Base-by-base conservation (phyloP, 192 early-diverging fungal species). In the Entrophospora sp. region DNA sequence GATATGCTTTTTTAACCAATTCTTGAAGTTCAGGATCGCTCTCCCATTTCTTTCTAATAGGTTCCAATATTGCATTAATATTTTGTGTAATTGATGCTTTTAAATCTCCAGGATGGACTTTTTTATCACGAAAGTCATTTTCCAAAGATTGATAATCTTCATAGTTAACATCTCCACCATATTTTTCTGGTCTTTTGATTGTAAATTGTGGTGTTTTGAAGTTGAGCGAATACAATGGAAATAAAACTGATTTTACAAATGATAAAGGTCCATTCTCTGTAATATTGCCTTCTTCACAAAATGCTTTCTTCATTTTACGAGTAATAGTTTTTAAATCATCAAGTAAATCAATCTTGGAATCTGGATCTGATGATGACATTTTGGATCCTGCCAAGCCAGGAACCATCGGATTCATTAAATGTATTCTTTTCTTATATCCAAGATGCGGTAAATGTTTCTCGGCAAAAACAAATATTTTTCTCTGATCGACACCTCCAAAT, bases 381-480 rank as follows among this genome's bases (percentile, higher is more conserved):
- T 98, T 98, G 65, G 81, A 75, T 5, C 97, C 97, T 40, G 87
- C 79, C 37, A 99, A 82, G 38, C 96, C 96, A 32, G 93, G 90
- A 1, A 99, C 86, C 96, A 99, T 99, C 4, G 86, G 77, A 77
- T 96, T 99, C 96, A 99, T 99, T 68, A 99, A 79, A 72, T 99
- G 96, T 34, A 89, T 82, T 43, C 96, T 89, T 78, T 99, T 99
- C 72, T 91, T 89, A 83, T 95, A 99, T 30, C 95, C 96, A 14
- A 99, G 75, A 28, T 80, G 71, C 40, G 96, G 96, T 64, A 99
- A 70, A 80, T 93, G 91, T 77, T 95, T 93, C 78, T 96, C 91
- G 24, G 96, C 96, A 79, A 94, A 87, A 5, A 91, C 87, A 75
- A 99, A 99, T 73, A 99, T 99, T 86, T 99, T 99, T 75, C 96